A percentile compares a stretch with the other conserved stretches of the same genome.
Evolutionary conservation across 176 grass and related monocot genomes (phyloP).

Genomic region (Chloris gayana): DNA sequence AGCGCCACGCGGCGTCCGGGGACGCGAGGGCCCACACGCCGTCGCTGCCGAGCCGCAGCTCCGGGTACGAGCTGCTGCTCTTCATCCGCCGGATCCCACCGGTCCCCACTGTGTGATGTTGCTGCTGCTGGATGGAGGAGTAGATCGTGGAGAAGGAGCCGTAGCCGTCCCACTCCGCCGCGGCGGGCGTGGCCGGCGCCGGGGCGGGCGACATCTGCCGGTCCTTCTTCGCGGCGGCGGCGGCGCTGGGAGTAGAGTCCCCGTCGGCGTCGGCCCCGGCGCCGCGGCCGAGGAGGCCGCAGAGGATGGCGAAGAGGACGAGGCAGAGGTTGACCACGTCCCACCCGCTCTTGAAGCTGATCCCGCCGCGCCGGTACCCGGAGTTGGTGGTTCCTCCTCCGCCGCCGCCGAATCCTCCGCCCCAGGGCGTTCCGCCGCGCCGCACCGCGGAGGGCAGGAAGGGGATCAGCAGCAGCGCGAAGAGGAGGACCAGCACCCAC

Average conservation of each 20-base stretch:
- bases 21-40: conserved; percentile 48
- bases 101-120: background rate
- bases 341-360: conserved; percentile 75
- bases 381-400: too few species aligned
- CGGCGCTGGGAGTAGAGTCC: background rate
- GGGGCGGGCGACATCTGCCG: background rate
- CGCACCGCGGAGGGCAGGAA: conserved; percentile 70
- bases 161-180: conserved; percentile 26
- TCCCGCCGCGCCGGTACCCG: conserved; percentile 33
- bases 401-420: background rate
- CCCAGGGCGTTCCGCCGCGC: conserved; percentile 10
- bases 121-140: conserved; percentile 1
- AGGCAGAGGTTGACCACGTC: conserved; percentile 81
- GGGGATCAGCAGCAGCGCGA: conserved; percentile 64
- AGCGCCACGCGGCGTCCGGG: conserved; percentile 54
- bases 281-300: conserved; percentile 71
- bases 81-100: conserved; percentile 67
- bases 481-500: conserved; percentile 64
- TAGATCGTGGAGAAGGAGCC: conserved; percentile 29
- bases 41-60: conserved; percentile 63
- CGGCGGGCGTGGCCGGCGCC: background rate
- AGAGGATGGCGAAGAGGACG: conserved; percentile 81
- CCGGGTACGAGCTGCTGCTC: conserved; percentile 89
- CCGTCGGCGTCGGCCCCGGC: conserved; percentile 41
- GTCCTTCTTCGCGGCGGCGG: background rate